Percentiles rank a stretch among this genome's conserved stretches.
phyloP scores from a whole-genome alignment of 139 green algal genomes.

The Chlamydomonas sp. region DNA sequence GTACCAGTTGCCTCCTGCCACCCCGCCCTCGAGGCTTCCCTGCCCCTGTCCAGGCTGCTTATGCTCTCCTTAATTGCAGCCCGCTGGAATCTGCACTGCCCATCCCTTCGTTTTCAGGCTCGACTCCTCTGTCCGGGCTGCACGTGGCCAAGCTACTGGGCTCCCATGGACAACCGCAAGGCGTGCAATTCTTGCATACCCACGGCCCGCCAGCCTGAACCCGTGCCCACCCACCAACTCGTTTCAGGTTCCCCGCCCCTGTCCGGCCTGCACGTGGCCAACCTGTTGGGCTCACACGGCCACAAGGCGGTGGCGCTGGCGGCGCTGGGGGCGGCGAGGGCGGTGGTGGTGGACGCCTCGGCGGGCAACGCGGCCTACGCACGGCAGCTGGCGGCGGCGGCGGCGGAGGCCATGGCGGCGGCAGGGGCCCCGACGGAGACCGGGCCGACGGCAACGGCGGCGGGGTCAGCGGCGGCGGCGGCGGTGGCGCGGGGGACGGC shows the following conservation, averaged over 20 bases:
- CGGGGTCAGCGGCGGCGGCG: not conserved
- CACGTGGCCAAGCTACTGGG: too few relatives aligned
- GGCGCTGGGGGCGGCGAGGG: constrained; percentile 5
- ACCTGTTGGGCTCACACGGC: constrained; percentile 26
- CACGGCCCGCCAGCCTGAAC: not conserved
- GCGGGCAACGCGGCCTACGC: constrained; percentile 16
- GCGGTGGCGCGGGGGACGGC: too few relatives aligned
- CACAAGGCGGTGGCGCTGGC: constrained; percentile 30
- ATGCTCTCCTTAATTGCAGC: too few relatives aligned
- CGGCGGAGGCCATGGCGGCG: constrained; percentile 5
- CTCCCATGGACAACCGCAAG: too few relatives aligned
- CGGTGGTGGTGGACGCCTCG: constrained; percentile 2
- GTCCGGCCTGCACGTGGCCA: not conserved
- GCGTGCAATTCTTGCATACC: too few relatives aligned
- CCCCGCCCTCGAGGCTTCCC: too few relatives aligned
- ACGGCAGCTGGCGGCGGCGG: constrained; percentile 6
- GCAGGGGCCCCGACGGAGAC: not conserved
- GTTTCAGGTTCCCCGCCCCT: not conserved
- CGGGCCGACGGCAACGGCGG: not conserved
- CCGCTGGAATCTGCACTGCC: too few relatives aligned
- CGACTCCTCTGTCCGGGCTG: too few relatives aligned
- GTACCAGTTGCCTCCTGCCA: too few relatives aligned
- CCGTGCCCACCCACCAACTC: not conserved
- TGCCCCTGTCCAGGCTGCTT: too few relatives aligned
- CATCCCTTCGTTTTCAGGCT: too few relatives aligned